Conservation (phyloP, 1,139 yeast species). For the Arxiozyma heterogenica region DNA sequence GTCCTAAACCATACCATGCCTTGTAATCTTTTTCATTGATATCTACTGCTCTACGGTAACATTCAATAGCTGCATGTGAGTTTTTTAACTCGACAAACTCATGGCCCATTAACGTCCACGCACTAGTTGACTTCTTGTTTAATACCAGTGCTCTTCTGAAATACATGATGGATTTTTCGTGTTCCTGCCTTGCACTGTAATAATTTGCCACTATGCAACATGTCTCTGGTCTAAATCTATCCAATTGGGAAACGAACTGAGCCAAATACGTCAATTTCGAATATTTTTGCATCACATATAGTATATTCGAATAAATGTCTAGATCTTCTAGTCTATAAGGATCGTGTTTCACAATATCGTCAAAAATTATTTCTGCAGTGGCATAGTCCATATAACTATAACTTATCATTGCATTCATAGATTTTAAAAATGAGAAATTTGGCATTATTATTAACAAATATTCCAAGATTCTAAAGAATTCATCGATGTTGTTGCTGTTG, state of each 20-base stretch:
- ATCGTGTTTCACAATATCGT: conserved; percentile 61
- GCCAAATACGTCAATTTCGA: conserved; percentile 81
- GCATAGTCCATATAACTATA: conserved; percentile 76
- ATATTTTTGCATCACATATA: conserved; percentile 87
- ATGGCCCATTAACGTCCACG: conserved; percentile 99
- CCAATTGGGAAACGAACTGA: conserved; percentile 73
- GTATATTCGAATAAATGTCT: conserved; percentile 85
- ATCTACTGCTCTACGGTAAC: conserved; percentile 84
- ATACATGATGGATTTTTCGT: conserved; percentile 88
- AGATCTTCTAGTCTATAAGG: conserved; percentile 85
- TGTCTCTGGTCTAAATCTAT: conserved; percentile 86
- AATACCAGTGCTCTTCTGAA: conserved; percentile 82
- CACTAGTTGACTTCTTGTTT: conserved; percentile 73
- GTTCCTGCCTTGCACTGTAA: conserved; percentile 85
- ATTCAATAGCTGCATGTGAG: conserved; percentile 95
- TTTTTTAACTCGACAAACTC: conserved; percentile 94
- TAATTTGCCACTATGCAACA: conserved; percentile 92
- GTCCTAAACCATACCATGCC: conserved; percentile 98
- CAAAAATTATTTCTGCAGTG: conserved; percentile 73
- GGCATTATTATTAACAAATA: conserved; percentile 51
- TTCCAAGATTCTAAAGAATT: conserved; percentile 43
- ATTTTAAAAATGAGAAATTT: conserved; percentile 59
- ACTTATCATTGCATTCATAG: conserved; percentile 71
- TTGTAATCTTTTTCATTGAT: conserved; percentile 82
- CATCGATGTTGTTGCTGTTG: conserved; percentile 49